Evolutionary conservation across 805 yeast species (phyloP), one percentile per base, ranked within the genome.

Genomic region (Hanseniaspora lachancei): DNA sequence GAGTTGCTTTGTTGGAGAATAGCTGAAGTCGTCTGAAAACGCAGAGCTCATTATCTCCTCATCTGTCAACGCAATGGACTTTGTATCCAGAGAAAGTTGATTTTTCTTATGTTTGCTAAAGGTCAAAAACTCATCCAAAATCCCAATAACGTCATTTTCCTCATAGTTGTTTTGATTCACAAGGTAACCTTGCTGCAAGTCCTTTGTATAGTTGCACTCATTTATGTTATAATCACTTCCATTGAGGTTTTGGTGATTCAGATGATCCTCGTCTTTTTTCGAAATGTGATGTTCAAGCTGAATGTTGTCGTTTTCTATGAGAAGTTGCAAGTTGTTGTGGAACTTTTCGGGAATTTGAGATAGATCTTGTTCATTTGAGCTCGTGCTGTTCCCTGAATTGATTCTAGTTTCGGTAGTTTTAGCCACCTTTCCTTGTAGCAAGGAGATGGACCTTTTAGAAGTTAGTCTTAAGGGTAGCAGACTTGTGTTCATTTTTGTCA

Each of bases 1-100:
- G 5, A 62, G 49, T 9, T 68, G 66, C 58, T 65, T 67, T 10
- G 65, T 60, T 12, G 71, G 69, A 2, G 71, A 68, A 18, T 40
- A 44, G n/a, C 12, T 13, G 29, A 29, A 29, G 10, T 41, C 48
- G 29, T 53, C 56, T 23, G 56, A 53, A 6, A 53, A 27, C 1
- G 56, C 56, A 8, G 50, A 46, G 20, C 47, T 44, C 36, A 53
- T 43, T 21, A 52, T 52, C 3, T 52, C 55, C 10, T 52, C 49
- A 38, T 52, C 49, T 24, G 38, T 18, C 29, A 43, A 41, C 4
- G 21, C n/a, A 27, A 34, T 27, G 1, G 46, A 35, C 21, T n/a
- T 32, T 5, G 40, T 36, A 15, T 51, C 49, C 18, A 44, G 12
- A 9, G 49, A 36, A 18, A 47, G 49, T 5, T 43, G 20, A 15